Percentiles rank a stretch among this genome's conserved stretches.
Conservation (phyloP, 1,284 basidiomycete genomes). For the Ganoderma lucidum region DNA sequence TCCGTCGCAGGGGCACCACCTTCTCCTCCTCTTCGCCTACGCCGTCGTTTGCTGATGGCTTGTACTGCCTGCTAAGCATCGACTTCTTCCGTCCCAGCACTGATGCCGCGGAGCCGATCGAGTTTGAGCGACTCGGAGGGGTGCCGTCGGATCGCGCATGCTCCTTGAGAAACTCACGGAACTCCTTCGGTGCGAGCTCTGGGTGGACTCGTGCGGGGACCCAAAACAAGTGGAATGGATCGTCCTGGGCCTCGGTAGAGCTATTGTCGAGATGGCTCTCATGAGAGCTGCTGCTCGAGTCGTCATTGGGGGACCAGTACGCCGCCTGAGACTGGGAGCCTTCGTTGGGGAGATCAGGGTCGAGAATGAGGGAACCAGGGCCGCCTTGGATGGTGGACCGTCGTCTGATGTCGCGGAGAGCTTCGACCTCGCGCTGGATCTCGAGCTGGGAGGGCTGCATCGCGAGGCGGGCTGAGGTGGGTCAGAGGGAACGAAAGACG, state of each 20-base stretch:
- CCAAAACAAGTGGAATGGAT: slow-evolving; percentile 94
- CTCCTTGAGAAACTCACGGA: slow-evolving; percentile 93
- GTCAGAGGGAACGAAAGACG: slow-evolving; percentile 9
- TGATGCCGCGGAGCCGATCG: slow-evolving; percentile 46
- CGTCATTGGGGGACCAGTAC: slow-evolving; percentile 57
- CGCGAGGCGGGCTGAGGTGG: slow-evolving; percentile 17
- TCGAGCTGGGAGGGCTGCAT: slow-evolving; percentile 85
- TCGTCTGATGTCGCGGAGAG: slow-evolving; percentile 81
- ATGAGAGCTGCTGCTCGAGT: slow-evolving; percentile 50
- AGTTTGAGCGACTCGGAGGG: slow-evolving; percentile 45
- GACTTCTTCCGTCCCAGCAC: slow-evolving; percentile 81
- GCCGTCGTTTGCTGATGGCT: slow-evolving; percentile 78
- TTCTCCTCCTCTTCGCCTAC: slow-evolving; percentile 69
- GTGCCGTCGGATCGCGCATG: slow-evolving; percentile 75
- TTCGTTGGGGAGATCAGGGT: slow-evolving; percentile 85
- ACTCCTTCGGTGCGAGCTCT: slow-evolving; percentile 96
- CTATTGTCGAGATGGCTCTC: slow-evolving; percentile 29
- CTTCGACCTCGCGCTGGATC: slow-evolving; percentile 88
- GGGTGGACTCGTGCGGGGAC: slow-evolving; percentile 96
- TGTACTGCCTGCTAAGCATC: slow-evolving; percentile 91
- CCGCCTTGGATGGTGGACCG: slow-evolving; percentile 77
- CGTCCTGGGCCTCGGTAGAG: slow-evolving; percentile 50
- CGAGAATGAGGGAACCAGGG: slow-evolving; percentile 82
- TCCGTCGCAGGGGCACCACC: slow-evolving; percentile 73
- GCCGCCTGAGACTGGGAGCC: slow-evolving; percentile 59